A percentile compares a stretch with the other conserved stretches of the same genome.
Evolutionary conservation across 208 protist species (phyloP).

Genomic region (Acanthamoeba comandoni): DNA sequence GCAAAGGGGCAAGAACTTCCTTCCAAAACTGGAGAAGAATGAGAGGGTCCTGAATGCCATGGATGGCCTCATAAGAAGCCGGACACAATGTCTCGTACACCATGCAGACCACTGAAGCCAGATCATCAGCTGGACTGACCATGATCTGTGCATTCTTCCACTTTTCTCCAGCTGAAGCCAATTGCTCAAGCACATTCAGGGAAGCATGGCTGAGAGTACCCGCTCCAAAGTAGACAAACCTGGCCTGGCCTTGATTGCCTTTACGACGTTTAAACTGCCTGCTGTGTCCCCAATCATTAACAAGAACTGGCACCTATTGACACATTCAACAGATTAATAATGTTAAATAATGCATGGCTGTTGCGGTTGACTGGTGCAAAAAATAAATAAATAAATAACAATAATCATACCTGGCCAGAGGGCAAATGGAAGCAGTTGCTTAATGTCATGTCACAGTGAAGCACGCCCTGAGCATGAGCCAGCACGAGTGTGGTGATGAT

Average conservation of each 20-base stretch:
- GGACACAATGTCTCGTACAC: slow-evolving; percentile 2
- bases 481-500: slow-evolving; percentile 25
- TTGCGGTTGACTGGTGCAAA: not conserved
- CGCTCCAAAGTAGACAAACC: not conserved
- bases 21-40: slow-evolving; percentile 32
- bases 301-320: not conserved
- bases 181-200: slow-evolving; percentile 9
- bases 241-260: too few relatives aligned
- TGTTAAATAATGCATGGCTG: not conserved
- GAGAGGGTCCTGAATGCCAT: not conserved
- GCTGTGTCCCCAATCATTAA: slow-evolving; percentile 53
- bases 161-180: not conserved
- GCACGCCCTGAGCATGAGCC: not conserved
- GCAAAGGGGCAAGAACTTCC: not conserved
- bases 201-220: not conserved
- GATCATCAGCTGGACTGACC: slow-evolving; percentile 22
- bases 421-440: slow-evolving; percentile 41
- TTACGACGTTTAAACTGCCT: too few relatives aligned
- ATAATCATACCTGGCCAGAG: too few relatives aligned
- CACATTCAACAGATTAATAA: slow-evolving; percentile 1
- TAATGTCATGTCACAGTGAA: slow-evolving; percentile 25
- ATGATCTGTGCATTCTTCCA: slow-evolving; percentile 19
- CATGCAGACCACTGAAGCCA: slow-evolving; percentile 26
- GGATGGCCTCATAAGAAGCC: slow-evolving; percentile 5
- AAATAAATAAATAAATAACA: too few relatives aligned